These are phyloP conservation scores for Amanita subjunquillea DNA, from an alignment of 768 basidiomycete genomes.

Conservation along the genomic window DNA sequence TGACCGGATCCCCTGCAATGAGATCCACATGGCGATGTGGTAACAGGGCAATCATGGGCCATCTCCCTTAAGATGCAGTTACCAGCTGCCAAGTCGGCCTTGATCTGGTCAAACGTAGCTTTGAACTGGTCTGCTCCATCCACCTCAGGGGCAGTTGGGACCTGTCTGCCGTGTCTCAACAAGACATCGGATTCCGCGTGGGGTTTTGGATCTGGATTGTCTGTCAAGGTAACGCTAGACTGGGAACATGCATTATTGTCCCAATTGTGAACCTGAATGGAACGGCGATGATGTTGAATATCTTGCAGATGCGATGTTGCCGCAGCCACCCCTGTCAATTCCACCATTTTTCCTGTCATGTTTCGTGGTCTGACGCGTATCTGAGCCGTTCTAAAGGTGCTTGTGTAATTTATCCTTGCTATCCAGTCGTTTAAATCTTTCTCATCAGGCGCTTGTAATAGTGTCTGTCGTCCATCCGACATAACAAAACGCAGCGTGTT, in stretches of 20 bases:
- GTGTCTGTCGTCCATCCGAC: conserved; percentile 68
- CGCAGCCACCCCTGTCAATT: conserved; percentile 77
- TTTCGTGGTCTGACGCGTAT: conserved; percentile 70
- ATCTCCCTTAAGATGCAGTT: conserved; percentile 16
- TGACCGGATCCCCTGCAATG: conserved; percentile 18
- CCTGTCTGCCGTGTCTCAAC: conserved; percentile 22
- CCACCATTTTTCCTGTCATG: conserved; percentile 60
- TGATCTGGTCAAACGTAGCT: conserved; percentile 79
- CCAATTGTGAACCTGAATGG: conserved; percentile 24
- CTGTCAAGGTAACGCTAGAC: conserved; percentile 31
- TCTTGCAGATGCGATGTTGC: conserved; percentile 78
- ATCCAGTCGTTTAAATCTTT: conserved; percentile 86
- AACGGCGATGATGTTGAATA: conserved; percentile 30
- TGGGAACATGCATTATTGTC: conserved; percentile 29
- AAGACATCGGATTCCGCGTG: background rate
- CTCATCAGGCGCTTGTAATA: conserved; percentile 65
- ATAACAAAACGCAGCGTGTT: conserved; percentile 73
- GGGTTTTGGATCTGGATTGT: conserved; percentile 6
- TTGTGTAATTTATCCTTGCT: conserved; percentile 85
- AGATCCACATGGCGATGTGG: conserved; percentile 11
- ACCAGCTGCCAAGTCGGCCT: conserved; percentile 67
- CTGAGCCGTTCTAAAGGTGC: conserved; percentile 79
- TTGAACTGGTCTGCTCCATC: conserved; percentile 62
- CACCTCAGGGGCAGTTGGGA: conserved; percentile 41
- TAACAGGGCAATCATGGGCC: conserved; percentile 7